Percentiles rank a stretch among this genome's conserved stretches.
phyloP scores from a whole-genome alignment of 2,329 filamentous ascomycete species.

The Aspergillus sp. region DNA sequence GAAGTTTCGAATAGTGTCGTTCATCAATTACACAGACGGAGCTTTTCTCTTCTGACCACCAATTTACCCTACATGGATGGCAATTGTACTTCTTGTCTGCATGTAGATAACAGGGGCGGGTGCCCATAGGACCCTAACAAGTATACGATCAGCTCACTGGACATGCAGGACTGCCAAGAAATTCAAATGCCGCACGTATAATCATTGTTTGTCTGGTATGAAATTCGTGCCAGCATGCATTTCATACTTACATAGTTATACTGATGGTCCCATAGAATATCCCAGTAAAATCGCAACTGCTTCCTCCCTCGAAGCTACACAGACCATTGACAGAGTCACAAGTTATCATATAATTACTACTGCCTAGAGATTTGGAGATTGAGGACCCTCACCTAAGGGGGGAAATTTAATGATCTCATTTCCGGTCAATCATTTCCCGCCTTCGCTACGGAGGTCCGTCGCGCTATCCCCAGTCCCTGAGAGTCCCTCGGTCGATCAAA shows the following conservation, averaged over 20 bases:
- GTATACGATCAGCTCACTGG: neutral
- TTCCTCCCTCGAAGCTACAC: no score
- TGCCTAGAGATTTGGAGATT: neutral
- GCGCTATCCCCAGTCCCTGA: neutral
- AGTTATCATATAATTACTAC: neutral
- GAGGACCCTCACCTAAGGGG: neutral
- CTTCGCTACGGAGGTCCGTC: neutral
- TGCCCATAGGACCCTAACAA: neutral
- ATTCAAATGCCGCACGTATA: neutral
- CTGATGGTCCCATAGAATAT: no score
- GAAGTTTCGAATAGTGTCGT: neutral
- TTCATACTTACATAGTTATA: no score
- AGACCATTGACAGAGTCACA: no score
- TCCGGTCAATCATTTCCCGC: slow-evolving; percentile 3
- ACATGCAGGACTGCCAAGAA: neutral
- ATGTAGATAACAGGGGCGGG: neutral
- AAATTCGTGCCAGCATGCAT: no score
- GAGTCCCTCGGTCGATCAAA: neutral
- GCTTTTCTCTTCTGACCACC: neutral
- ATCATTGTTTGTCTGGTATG: neutral
- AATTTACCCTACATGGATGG: neutral
- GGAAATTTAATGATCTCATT: slow-evolving; percentile 1
- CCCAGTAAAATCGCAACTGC: no score
- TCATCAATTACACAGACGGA: neutral
- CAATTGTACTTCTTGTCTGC: neutral